Base-by-base conservation (phyloP, 2,329 filamentous ascomycete genomes). In the Thyridium curvatum region DNA sequence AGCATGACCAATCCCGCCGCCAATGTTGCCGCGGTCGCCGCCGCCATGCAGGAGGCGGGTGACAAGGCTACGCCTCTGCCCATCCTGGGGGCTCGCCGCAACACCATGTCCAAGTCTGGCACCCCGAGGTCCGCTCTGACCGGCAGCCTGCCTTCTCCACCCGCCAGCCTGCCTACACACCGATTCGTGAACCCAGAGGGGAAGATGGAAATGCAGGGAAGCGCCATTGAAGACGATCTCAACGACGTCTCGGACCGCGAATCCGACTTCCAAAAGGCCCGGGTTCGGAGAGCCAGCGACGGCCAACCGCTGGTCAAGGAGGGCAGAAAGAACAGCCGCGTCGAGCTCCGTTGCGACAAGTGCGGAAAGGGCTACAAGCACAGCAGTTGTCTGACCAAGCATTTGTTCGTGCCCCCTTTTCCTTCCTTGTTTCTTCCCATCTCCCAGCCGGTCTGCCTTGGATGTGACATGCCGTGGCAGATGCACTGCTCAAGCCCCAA, bases 321-420 rank as follows among this genome's bases (percentile, higher is more conserved):
- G 52, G 86, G 91, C 54, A 74, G 77, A 70, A 90, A 88, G 68
- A 77, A 79, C 64, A 85, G 79, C 68, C 79, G 82, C 56, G 80
- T 82, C 56, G 91, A 97, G 64, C 79, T 98, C 60, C 88, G 86
- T 66, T 98, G 93, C 72, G 88, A 95, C 61, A 91, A 90, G 68
- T 98, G 93, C 73, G 91, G 91, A 66, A 98, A 98, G 77, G 89
- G 89, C 69, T 98, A 98, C 80, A 98, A 98, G 82, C 93, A 98
- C 77, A 94, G 90, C 81, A 97, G 93, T 74, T 98, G 93, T 81
- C 81, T 98, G 74, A 94, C 87, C 64, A 98, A 97, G 80, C 93
- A 98, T 82, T 84, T 96, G 93, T 97, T 82, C 79, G 93, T 95
- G 75, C 71, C 75, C 80, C 48, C 41, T 53, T 48, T 50, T 51